Base-by-base conservation (phyloP, 2,329 filamentous ascomycete species). In the Colletotrichum chlorophyti region DNA sequence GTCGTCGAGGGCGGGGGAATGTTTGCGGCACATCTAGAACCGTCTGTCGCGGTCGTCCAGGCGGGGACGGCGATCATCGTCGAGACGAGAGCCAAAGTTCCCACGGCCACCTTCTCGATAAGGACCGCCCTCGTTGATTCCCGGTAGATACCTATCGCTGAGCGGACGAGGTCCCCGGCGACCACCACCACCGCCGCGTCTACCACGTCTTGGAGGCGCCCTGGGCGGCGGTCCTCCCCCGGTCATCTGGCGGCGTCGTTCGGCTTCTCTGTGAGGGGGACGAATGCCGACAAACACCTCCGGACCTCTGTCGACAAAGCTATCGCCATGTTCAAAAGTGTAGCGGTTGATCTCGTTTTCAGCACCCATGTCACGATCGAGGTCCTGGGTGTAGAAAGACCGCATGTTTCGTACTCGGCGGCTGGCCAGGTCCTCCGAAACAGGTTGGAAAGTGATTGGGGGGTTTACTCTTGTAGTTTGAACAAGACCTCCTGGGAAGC, bases 281-380 rank as follows among this genome's bases (percentile, higher is more conserved):
- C 85, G 77, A 60, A 89, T 86, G 14, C 85, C 85, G 43, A 85
- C 75, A 67, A 88, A 88, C 32, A 88, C 85, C 69, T 93, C 90
- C 14, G 85, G 85, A 12, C 90, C 90, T 51, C 87, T 81, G 69
- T 93, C 89, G 40, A 93, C 88, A 51, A 93, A 85, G 6, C 73
- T 68, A 59, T 87, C 84, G 1, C 79, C 81, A 53, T 87, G 77
- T 70, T 92, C 89, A 65, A 93, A 93, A 0, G 87, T 89, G 69
- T 91, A 92, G 27, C 90, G 81, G 68, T 90, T 86, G 73, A 84
- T 84, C 47, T 79, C 74, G 61, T 77, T 71, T 49, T 79, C 74
- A 60, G 77, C 70, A 61, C 79, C 79, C 32, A 79, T 65, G 38
- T 79, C 74, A 11, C 78, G 72, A 17, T 71, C 59, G 23, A 67